A percentile compares a stretch with the other conserved stretches of the same genome.
Conservation (phyloP, 805 yeast genomes). For the Metschnikowia vanudenii region DNA sequence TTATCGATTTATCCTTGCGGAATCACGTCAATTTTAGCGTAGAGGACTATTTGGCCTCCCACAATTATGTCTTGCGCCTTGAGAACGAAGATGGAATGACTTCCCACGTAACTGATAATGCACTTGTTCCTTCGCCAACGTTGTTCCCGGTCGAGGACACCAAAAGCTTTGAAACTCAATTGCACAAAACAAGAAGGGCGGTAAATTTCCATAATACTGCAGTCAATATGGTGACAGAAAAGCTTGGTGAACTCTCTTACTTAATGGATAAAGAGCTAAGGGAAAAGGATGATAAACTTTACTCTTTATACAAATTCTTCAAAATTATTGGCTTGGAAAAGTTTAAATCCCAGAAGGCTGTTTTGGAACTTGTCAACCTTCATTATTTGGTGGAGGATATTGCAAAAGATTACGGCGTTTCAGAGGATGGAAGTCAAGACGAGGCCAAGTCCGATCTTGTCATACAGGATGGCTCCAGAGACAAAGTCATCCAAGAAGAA, state of each 20-base stretch:
- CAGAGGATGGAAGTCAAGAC: conserved; percentile 11
- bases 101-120: neutral
- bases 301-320: conserved; percentile 27
- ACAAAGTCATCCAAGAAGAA: conserved; percentile 41
- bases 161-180: conserved; percentile 38
- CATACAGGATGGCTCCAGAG: conserved; percentile 27
- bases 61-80: conserved; percentile 27
- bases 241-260: conserved; percentile 38
- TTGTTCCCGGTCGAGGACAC: conserved; percentile 15
- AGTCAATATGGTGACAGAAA: conserved; percentile 37
- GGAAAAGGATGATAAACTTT: conserved; percentile 35
- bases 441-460: conserved; percentile 7
- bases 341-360: conserved; percentile 28
- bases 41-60: conserved; percentile 30
- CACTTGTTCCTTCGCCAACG: conserved; percentile 2
- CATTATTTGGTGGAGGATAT: conserved; percentile 33
- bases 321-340: conserved; percentile 26
- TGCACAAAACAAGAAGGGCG: conserved; percentile 36
- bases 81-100: conserved; percentile 17
- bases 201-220: conserved; percentile 34
- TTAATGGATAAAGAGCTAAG: conserved; percentile 38
- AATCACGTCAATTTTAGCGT: conserved; percentile 26
- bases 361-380: conserved; percentile 30
- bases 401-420: conserved; percentile 17
- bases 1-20: conserved; percentile 25